These are phyloP conservation scores for Scheffersomyces quercinus DNA, from an alignment of 1,139 yeast genomes.

Conservation along the genomic window DNA sequence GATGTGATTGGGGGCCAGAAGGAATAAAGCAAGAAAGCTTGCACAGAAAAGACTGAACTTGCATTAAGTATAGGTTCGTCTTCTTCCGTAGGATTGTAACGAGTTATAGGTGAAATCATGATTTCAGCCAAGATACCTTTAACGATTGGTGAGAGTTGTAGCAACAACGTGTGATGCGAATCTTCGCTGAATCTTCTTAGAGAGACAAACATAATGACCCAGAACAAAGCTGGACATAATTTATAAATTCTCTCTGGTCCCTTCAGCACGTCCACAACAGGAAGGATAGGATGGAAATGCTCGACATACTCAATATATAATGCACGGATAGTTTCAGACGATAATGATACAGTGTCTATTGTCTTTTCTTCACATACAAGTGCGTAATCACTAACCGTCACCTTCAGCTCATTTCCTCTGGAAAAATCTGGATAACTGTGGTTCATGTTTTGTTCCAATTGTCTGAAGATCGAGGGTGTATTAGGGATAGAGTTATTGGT, in stretches of 20 bases:
- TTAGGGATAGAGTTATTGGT: constrained; percentile 29
- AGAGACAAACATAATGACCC: constrained; percentile 90
- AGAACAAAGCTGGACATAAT: constrained; percentile 83
- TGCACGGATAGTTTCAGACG: constrained; percentile 60
- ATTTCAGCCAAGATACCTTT: constrained; percentile 82
- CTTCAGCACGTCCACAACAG: constrained; percentile 76
- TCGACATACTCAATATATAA: constrained; percentile 70
- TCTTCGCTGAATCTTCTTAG: constrained; percentile 57
- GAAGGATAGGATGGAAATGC: constrained; percentile 80
- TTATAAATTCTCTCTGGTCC: constrained; percentile 82
- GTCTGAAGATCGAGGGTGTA: constrained; percentile 31
- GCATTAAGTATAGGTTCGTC: constrained; percentile 84
- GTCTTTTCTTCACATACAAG: constrained; percentile 63
- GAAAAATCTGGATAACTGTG: not conserved
- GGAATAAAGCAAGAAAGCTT: constrained; percentile 83
- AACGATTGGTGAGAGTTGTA: constrained; percentile 66
- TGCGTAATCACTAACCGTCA: constrained; percentile 36
- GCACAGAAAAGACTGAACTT: constrained; percentile 92
- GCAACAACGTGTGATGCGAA: constrained; percentile 36
- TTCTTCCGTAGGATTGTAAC: constrained; percentile 72
- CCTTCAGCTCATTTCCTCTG: constrained; percentile 2
- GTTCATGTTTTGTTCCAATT: constrained; percentile 7
- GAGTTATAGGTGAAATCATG: constrained; percentile 84
- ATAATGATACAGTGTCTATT: constrained; percentile 63
- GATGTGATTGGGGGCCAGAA: constrained; percentile 97